Base-by-base conservation (phyloP, 2,329 filamentous ascomycete genomes). In the Mycogone perniciosa region DNA sequence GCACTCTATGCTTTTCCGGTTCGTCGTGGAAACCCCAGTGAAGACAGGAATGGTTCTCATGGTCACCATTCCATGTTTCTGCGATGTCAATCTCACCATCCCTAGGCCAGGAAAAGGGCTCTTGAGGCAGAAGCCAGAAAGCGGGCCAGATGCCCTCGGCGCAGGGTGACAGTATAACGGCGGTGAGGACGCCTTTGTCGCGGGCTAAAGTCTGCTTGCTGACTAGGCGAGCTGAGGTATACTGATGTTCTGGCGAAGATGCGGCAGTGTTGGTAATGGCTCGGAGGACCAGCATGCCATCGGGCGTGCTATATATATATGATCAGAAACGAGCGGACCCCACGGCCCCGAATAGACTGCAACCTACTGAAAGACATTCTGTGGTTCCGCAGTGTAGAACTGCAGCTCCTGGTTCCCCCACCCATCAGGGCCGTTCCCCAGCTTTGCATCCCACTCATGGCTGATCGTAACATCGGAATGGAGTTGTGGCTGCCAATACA, bases 331-430 rank as follows among this genome's bases (percentile, higher is more conserved):
- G 6, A 5, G 34, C 20, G 8, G n/a, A n/a, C n/a, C n/a, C 30
- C 11, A 8, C 33, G 11, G 33, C 4, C 13, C 46, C 0, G 4
- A 8, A 7, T 39, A 10, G 6, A 13, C 9, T 11, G 34, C 13
- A 8, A 52, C 65, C 31, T 53, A 70, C 68, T 81, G 71, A 61
- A 82, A 83, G 26, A 73, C 73, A 58, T 82, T 82, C 4, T 67
- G 59, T 1, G 70, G 62, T 8, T 66, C 62, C 33, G 72, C 65
- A 5, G 76, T 76, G 61, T 83, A 83, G 65, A 78, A 75, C 63
- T 83, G 73, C 44, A 78, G 67, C 66, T 83, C 80, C 54, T 80
- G 75, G 59, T 83, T 83, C 26, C 80, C 80, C 80, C 80, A 83
- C 35, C 80, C 79, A 59, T 80, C 73, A n/a, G 71, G 73, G 30